These are phyloP conservation scores for Candida manassasensis DNA, from an alignment of 805 yeast genomes.

Conservation along the genomic window DNA sequence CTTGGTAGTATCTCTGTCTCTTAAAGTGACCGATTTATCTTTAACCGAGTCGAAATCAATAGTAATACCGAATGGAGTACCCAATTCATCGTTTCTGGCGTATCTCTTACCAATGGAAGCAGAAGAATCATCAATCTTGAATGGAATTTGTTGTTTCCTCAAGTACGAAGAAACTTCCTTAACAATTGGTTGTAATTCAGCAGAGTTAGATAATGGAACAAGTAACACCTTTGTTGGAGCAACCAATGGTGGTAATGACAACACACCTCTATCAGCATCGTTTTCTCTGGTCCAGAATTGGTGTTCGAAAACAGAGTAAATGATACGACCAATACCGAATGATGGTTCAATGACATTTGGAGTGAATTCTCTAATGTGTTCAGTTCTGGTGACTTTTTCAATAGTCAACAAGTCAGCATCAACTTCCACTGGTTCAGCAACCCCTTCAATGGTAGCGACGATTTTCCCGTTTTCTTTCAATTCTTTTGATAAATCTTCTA, in stretches of 20 bases:
- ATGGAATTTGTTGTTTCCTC: conserved; percentile 80
- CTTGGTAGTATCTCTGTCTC: conserved; percentile 95
- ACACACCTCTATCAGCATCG: conserved; percentile 74
- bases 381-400: conserved; percentile 72
- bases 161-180: conserved; percentile 64
- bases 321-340: conserved; percentile 96
- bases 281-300: conserved; percentile 93
- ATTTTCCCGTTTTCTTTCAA: conserved; percentile 60
- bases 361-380: conserved; percentile 89
- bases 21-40: conserved; percentile 84
- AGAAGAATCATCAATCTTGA: conserved; percentile 94
- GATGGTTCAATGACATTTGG: conserved; percentile 99
- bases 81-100: conserved; percentile 96
- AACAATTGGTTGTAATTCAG: conserved; percentile 72
- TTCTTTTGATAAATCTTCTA: conserved; percentile 70
- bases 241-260: conserved; percentile 90
- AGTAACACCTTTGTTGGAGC: conserved; percentile 97
- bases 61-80: conserved; percentile 98
- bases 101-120: conserved; percentile 98
- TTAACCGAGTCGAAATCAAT: conserved; percentile 89
- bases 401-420: conserved; percentile 70
- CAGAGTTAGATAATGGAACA: conserved; percentile 87
- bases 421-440: conserved; percentile 62
- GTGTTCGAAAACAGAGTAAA: conserved; percentile 91
- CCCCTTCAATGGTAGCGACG: conserved; percentile 60